Base-by-base conservation (phyloP, 352 stramenopile genomes). In the Phytophthora litchii region DNA sequence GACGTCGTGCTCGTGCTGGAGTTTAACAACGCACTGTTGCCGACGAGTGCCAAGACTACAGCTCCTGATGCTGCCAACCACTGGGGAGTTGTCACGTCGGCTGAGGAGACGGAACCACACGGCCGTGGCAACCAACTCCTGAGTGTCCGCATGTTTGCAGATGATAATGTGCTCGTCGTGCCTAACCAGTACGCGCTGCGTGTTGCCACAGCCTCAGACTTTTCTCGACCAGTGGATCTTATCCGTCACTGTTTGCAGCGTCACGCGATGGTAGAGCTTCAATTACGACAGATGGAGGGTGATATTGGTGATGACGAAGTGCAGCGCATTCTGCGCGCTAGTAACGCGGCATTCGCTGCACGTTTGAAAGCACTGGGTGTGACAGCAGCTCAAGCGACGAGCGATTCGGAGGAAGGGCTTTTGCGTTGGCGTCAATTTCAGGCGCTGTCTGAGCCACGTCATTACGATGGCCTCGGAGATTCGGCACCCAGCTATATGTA, bases 1-100 rank as follows among this genome's bases (percentile, higher is more conserved):
- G 81, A 92, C 54, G 44, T 91, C 10, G 83, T 91, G 45, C 61
- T 92, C 14, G 65, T 91, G 7, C 66, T 92, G 2, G 80, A 92
- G 45, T 87, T 87, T 44, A 70, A 57, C 36, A 92, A 91, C 56
- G 59, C 72, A 14, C 29, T 91, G 17, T 47, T 92, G 32, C 74
- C 80, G 3, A 21, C 46, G 1, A 74, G 36, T 4, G 69, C 74
- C 13, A 85, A 74, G 42, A 46, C 54, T 13, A 52, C 64, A 7
- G 74, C 74, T 0, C 68, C 75, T 0, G 64, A 67, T 7, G 76
- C 60, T 13, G 73, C 62, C 51, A 91, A 91, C 58, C 67, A 80
- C 32, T 91, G 81, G 81, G 81, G 78, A 9, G 53, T 87, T 23
- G 78, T 91, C 13, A 59, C 64, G 23, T 67, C 65, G 14, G 72